Percentiles rank a stretch among this genome's conserved stretches.
These are phyloP conservation scores for Carex pumila DNA, from an alignment of 176 grass and related monocot genomes.

Conservation along the genomic window DNA sequence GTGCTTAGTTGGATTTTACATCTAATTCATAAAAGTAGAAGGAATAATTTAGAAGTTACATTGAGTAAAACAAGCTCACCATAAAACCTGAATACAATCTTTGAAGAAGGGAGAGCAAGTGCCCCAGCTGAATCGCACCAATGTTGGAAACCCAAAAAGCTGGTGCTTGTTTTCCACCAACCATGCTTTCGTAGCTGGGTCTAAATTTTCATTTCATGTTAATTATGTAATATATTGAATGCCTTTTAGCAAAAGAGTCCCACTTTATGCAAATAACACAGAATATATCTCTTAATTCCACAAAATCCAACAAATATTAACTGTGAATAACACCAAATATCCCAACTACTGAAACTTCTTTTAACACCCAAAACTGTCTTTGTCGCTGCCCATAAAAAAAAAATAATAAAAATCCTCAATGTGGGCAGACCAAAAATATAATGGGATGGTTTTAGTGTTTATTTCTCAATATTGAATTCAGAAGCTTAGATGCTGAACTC, in stretches of 20 bases:
- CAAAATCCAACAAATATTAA: neutral
- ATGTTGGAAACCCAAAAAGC: slow-evolving; percentile 79
- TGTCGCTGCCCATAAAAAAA: too few species aligned
- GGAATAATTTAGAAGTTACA: neutral
- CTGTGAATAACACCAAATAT: neutral
- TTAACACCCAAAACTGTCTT: neutral
- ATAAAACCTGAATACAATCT: slow-evolving; percentile 54
- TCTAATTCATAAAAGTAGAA: neutral
- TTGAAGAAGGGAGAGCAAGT: slow-evolving; percentile 77
- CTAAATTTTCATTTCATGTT: slow-evolving; percentile 30
- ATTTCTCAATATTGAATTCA: neutral
- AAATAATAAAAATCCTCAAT: neutral
- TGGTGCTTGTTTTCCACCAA: slow-evolving; percentile 66
- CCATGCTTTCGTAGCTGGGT: slow-evolving; percentile 89
- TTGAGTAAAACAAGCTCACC: slow-evolving; percentile 35
- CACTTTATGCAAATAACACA: neutral
- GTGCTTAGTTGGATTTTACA: slow-evolving; percentile 8
- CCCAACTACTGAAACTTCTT: neutral
- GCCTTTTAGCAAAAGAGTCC: neutral
- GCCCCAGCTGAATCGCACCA: slow-evolving; percentile 94
- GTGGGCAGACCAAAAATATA: neutral
- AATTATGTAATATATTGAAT: neutral
- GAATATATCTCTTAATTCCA: neutral
- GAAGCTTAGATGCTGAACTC: neutral
- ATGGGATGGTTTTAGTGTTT: neutral